Evolutionary conservation across 495 filamentous ascomycete genomes (phyloP).

Genomic region (Penicillium lagena): DNA sequence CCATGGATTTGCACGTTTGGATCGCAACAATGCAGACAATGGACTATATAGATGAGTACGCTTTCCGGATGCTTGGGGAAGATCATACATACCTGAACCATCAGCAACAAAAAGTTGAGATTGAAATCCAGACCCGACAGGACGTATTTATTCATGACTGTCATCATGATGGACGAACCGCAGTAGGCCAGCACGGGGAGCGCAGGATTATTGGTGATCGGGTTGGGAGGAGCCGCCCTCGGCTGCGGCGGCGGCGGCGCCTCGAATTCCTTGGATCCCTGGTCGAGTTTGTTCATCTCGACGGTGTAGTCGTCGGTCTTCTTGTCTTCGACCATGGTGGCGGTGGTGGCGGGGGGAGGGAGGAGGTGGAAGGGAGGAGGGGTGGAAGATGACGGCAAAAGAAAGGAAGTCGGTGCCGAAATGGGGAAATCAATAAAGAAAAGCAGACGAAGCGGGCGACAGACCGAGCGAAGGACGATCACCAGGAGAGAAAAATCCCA

Average conservation of each 20-base stretch:
- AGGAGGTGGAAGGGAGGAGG: neutral
- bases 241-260: constrained; percentile 32
- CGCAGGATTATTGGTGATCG: constrained; percentile 61
- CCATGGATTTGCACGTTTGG: constrained; percentile 70
- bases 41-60: constrained; percentile 49
- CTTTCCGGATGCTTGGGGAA: neutral
- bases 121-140: constrained; percentile 88
- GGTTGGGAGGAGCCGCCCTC: constrained; percentile 21
- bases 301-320: constrained; percentile 75
- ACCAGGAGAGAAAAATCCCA: neutral
- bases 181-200: constrained; percentile 88
- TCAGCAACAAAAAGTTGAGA: constrained; percentile 91
- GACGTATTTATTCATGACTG: constrained; percentile 98
- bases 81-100: constrained; percentile 67
- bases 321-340: constrained; percentile 69
- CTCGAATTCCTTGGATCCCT: constrained; percentile 52
- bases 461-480: neutral
- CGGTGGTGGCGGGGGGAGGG: neutral
- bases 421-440: neutral
- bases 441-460: neutral
- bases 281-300: constrained; percentile 62
- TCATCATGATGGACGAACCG: constrained; percentile 94
- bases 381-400: neutral
- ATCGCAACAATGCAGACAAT: constrained; percentile 89
- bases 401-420: neutral